These are phyloP conservation scores for Mycena leptocephala DNA, from an alignment of 768 basidiomycete genomes.

Conservation along the genomic window DNA sequence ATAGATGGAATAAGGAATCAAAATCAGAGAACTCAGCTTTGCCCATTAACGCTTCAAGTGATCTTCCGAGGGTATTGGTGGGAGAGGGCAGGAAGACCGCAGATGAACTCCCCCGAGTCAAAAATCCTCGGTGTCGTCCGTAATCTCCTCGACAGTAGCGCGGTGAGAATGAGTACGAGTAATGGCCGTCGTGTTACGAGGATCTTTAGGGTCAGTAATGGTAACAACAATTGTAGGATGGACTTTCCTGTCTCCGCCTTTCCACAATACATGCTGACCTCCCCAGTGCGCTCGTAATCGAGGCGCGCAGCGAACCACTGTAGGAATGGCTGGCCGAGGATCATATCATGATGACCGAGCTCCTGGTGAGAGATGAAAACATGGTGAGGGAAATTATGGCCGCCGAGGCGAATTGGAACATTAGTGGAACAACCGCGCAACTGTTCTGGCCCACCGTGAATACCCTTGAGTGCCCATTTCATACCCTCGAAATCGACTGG, in stretches of 20 bases:
- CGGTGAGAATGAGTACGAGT: background rate
- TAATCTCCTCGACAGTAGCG: background rate
- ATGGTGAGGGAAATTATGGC: constrained; percentile 15
- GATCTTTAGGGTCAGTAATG: constrained; percentile 18
- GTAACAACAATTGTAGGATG: constrained; percentile 10
- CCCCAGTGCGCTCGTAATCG: constrained; percentile 9
- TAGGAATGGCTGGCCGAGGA: constrained; percentile 23
- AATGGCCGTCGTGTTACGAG: background rate
- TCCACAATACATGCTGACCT: constrained; percentile 9
- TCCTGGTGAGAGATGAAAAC: constrained; percentile 25
- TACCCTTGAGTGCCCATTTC: constrained; percentile 22
- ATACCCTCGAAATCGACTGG: constrained; percentile 25
- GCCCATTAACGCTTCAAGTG: constrained; percentile 33
- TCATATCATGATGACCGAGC: constrained; percentile 9
- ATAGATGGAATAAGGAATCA: constrained; percentile 30
- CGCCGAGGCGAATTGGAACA: constrained; percentile 7
- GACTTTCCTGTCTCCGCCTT: background rate
- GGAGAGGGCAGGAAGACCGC: constrained; percentile 22
- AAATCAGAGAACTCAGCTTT: constrained; percentile 32
- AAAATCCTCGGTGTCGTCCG: constrained; percentile 24
- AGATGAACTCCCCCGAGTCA: background rate
- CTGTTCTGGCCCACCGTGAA: constrained; percentile 27
- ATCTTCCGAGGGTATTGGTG: constrained; percentile 32
- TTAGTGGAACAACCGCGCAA: constrained; percentile 21
- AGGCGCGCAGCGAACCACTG: constrained; percentile 16